Base-by-base conservation (phyloP, 257 asterid genomes). In the Hygrophila difformis region DNA sequence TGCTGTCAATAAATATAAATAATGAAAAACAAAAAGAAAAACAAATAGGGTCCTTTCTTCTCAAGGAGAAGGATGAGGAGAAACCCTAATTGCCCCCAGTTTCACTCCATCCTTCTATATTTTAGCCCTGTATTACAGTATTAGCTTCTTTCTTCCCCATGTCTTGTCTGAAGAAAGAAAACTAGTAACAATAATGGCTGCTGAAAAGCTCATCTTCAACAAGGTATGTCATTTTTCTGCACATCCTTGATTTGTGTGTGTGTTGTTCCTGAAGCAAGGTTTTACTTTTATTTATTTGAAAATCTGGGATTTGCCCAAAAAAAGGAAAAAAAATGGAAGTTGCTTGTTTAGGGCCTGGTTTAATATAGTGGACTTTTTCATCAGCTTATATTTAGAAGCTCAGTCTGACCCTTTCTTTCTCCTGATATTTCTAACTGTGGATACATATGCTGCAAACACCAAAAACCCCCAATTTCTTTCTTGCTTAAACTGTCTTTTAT, bases 361-460 rank as follows among this genome's bases (percentile, higher is more conserved):
- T 48, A 7, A 13, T 1, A 0, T n/a, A 49, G 34, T 13, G 28
- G 19, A 7, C 15, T 41, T 53, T 40, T 54, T 47, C 56, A 59
- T 53, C 51, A 22, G 46, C 56, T 38, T 50, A 43, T 47, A 17
- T 26, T 7, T 18, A 33, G 10, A 9, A 17, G 51, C 57, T 44
- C 23, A 6, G 28, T 52, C 42, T 58, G 78, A 77, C 78, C 72
- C 52, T 59, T 69, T 76, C 70, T 63, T 69, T 57, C 66, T 66
- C 75, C 86, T 53, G 35, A 26, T 41, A 73, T 73, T 45, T 63
- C 89, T 71, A 57, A 65, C 53, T 18, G 17, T 47, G n/a, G 13
- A 33, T 2, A 40, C 44, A 31, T 39, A 37, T 18, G 18, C n/a
- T 49, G 5, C 19, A 44, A 38, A 13, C 42, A 22, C 11, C 51